Base-by-base conservation (phyloP, 805 yeast species). In the Starmerella sp. region DNA sequence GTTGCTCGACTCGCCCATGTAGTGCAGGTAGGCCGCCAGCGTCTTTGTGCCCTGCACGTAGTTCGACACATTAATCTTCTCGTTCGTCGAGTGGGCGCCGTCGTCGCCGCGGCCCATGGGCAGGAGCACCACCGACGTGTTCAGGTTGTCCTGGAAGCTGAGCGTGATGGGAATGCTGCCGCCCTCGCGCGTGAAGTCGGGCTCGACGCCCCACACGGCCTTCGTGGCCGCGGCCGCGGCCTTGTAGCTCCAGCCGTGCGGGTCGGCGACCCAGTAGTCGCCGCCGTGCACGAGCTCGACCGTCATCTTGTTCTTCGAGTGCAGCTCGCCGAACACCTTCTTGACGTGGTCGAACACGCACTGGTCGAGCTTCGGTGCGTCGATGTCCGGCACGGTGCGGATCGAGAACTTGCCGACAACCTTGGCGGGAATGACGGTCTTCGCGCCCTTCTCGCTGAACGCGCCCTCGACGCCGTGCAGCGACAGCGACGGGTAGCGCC, bases 51-150 rank as follows among this genome's bases (percentile, higher is more conserved):
- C 99, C 66, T 86, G 86, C 63, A 93, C 82, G 73, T 86, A 93
- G 77, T 93, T 93, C 61, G 84, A 74, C 52, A 89, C 75, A 69
- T 95, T 86, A 65, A 93, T 74, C 75, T 93, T 93, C 75, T 93
- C 99, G 69, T 93, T 93, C 66, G 93, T 89, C 28, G 96, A 88
- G 71, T 93, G 99, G 48, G 99, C 98, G 65, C 98, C 98, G 67
- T 93, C 99, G 69, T 93, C 97, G 63, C 98, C 98, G 73, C 95
- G 84, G 61, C 99, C 99, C 85, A 93, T 86, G 60, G 99, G 98
- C 64, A 93, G 79, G 66, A 93, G 76, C 60, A 93, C 76, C 36
- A 90, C 97, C 60, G 83, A 83, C 29, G 95, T 86, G 64, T 86
- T 82, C 66, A 93, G 78, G 68, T 81, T 82, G 65, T 89, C 77